Evolutionary conservation across 2,329 filamentous ascomycete species (phyloP).

Genomic region (Alternaria brassicicola): DNA sequence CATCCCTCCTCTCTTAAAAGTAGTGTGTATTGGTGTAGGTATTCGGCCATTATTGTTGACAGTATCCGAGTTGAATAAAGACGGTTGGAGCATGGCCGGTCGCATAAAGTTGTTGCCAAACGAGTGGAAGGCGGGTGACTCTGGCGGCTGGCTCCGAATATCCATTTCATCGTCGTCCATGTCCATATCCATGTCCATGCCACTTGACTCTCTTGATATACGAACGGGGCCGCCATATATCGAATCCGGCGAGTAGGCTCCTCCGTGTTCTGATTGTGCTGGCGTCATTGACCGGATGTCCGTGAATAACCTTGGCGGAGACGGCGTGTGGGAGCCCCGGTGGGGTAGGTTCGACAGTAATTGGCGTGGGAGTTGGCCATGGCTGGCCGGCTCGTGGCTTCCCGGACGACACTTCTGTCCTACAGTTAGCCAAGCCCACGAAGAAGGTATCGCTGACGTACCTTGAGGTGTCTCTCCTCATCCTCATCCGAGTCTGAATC

Average conservation of each 20-base stretch:
- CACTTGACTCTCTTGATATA: slow-evolving; percentile 29
- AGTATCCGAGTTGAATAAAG: slow-evolving; percentile 31
- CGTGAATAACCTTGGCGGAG: slow-evolving; percentile 35
- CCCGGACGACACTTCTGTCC: slow-evolving; percentile 41
- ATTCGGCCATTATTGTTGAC: slow-evolving; percentile 38
- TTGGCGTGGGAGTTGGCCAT: slow-evolving; percentile 26
- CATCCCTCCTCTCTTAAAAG: slow-evolving; percentile 40
- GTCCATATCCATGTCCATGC: slow-evolving; percentile 44
- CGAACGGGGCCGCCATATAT: slow-evolving; percentile 25
- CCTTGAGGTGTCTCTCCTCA: slow-evolving; percentile 41
- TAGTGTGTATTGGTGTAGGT: slow-evolving; percentile 50
- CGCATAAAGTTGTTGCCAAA: slow-evolving; percentile 37
- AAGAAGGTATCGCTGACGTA: slow-evolving; percentile 16
- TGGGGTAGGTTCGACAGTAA: slow-evolving; percentile 28
- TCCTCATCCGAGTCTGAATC: slow-evolving; percentile 43
- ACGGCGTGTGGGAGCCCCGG: slow-evolving; percentile 32
- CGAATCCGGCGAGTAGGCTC: slow-evolving; percentile 35
- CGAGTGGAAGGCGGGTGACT: slow-evolving; percentile 40
- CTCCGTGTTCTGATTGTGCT: slow-evolving; percentile 36
- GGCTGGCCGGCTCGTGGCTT: slow-evolving; percentile 24
- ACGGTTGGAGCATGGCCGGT: slow-evolving; percentile 43
- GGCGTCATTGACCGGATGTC: slow-evolving; percentile 40
- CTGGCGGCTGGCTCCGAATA: slow-evolving; percentile 43
- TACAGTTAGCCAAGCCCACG: slow-evolving; percentile 16
- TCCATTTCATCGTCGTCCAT: slow-evolving; percentile 47